Percentiles rank a stretch among this genome's conserved stretches.
phyloP scores from a whole-genome alignment of 495 filamentous ascomycete genomes.

The Cenococcum geophilum region DNA sequence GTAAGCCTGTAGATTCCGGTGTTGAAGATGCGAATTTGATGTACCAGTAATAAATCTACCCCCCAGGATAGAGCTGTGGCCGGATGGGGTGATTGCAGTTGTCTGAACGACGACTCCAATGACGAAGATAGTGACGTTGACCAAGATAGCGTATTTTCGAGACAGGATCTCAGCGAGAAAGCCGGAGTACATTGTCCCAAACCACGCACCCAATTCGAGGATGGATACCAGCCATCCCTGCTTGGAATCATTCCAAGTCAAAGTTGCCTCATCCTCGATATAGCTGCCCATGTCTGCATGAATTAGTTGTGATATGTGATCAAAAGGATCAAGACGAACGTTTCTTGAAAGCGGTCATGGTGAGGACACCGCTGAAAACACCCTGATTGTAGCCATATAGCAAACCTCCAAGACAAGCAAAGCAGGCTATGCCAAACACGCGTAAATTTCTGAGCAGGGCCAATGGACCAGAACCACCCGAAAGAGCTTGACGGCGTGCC shows the following conservation, averaged over 20 bases:
- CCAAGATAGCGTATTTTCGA: slow-evolving; percentile 66
- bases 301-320: slow-evolving; percentile 22
- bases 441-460: slow-evolving; percentile 62
- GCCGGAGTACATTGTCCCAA: slow-evolving; percentile 68
- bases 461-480: slow-evolving; percentile 56
- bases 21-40: slow-evolving; percentile 33
- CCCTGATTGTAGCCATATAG: slow-evolving; percentile 52
- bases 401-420: slow-evolving; percentile 70
- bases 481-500: slow-evolving; percentile 56
- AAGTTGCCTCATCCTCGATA: slow-evolving; percentile 45
- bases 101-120: slow-evolving; percentile 71
- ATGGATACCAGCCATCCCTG: slow-evolving; percentile 76
- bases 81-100: slow-evolving; percentile 49
- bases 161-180: slow-evolving; percentile 69
- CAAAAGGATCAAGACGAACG: slow-evolving; percentile 23
- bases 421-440: slow-evolving; percentile 66
- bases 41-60: slow-evolving; percentile 63
- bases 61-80: slow-evolving; percentile 56
- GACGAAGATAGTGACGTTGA: slow-evolving; percentile 67
- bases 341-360: slow-evolving; percentile 51
- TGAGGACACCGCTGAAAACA: slow-evolving; percentile 68
- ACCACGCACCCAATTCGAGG: slow-evolving; percentile 76
- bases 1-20: no score
- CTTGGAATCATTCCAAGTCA: slow-evolving; percentile 43
- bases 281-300: slow-evolving; percentile 58